Conservation (phyloP, 805 yeast genomes). For the Schwanniomyces vanrijiae region DNA sequence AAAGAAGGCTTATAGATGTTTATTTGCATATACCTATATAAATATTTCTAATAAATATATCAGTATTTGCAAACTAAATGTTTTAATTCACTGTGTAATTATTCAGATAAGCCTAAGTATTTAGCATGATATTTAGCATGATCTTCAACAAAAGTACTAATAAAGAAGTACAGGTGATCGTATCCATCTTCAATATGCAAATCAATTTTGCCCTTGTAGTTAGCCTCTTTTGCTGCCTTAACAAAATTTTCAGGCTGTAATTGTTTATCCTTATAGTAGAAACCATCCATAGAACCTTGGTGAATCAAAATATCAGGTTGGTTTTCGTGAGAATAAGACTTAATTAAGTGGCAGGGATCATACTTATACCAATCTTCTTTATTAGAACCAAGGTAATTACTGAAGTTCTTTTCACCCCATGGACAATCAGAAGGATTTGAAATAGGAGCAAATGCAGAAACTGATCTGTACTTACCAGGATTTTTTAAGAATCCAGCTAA, state of each 20-base stretch:
- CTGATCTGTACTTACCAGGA: constrained; percentile 73
- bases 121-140: constrained; percentile 90
- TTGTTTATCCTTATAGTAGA: constrained; percentile 58
- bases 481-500: constrained; percentile 62
- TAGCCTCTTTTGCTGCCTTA: constrained; percentile 56
- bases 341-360: constrained; percentile 81
- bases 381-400: constrained; percentile 70
- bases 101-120: constrained; percentile 39
- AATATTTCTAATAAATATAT: background rate
- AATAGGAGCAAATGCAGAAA: constrained; percentile 90
- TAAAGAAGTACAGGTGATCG: constrained; percentile 89
- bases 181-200: constrained; percentile 72
- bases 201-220: constrained; percentile 60
- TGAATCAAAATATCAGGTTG: constrained; percentile 72
- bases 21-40: background rate
- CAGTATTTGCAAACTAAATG: constrained; percentile 1
- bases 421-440: constrained; percentile 71
- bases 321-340: constrained; percentile 50
- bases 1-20: constrained; percentile 9
- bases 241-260: constrained; percentile 74
- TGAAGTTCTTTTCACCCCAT: constrained; percentile 89
- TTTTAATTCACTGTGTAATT: background rate
- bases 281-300: constrained; percentile 78
- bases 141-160: constrained; percentile 73
- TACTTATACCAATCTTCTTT: constrained; percentile 66